Evolutionary conservation across 352 stramenopile species (phyloP), one percentile per base, ranked within the genome.

Genomic region (Phytophthora hibernalis): DNA sequence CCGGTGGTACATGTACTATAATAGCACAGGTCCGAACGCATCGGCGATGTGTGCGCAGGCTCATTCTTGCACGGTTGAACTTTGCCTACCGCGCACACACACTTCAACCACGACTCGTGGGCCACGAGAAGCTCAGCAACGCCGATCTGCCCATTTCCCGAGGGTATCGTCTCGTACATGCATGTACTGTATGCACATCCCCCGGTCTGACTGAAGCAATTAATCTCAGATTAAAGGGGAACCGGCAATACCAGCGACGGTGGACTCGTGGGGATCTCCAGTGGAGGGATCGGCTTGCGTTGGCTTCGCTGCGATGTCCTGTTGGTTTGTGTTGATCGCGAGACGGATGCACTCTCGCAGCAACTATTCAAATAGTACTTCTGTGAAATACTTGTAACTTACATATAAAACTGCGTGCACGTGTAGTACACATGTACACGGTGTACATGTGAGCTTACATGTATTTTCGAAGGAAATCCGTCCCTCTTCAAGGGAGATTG

Each of bases 31-130:
- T 11, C 9, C 33, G 26, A 31, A 7, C 0, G 33, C 33, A 40
- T 42, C 35, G 13, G 35, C 35, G 40, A 54, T 61, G 43, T 54
- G 54, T 30, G 16, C 26, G 30, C 13, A 18, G 15, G 28, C 42
- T 56, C 31, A 57, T 57, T 65, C 57, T 52, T 65, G 57, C 57
- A 65, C 37, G 57, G 57, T 65, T 65, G 47, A 65, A 65, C 57
- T 59, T 59, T 48, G 20, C n/a, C 48, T 9, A 24, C 26, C 54
- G 28, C 7, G 8, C 28, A 13, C 42, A 8, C 35, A 18, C 54
- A 64, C 56, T 65, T 65, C 57, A 65, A 65, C 47, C 57, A 65
- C 57, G 35, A 57, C 26, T 31, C 26, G 26, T 31, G 26, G 18
- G 9, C 22, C 18, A 13, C 22, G 18, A 26, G 11, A 45, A 51